These are phyloP conservation scores for Penicillium decumbens DNA, from an alignment of 2,329 filamentous ascomycete genomes.

Conservation along the genomic window DNA sequence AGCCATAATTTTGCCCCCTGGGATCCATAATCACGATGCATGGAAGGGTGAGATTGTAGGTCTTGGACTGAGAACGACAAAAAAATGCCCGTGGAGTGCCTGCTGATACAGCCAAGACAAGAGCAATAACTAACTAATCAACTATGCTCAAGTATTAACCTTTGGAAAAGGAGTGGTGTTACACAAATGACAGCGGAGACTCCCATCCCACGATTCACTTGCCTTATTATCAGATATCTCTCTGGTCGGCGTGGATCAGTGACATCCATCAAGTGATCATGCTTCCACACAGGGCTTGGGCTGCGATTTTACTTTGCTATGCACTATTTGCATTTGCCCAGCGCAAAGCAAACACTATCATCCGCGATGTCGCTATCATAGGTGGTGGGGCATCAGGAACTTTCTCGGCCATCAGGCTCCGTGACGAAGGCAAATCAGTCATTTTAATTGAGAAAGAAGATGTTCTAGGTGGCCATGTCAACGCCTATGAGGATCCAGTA, in stretches of 20 bases:
- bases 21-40: no score
- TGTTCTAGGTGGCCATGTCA: constrained; percentile 34
- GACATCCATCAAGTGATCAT: background rate
- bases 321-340: constrained; percentile 16
- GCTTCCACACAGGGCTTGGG: background rate
- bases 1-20: no score
- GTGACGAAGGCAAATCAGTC: constrained; percentile 30
- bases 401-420: constrained; percentile 18
- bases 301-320: background rate
- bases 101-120: background rate
- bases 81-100: background rate
- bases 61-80: background rate
- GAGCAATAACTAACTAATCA: background rate
- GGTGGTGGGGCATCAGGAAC: constrained; percentile 13
- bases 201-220: background rate
- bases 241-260: background rate
- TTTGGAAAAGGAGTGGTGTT: background rate
- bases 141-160: background rate
- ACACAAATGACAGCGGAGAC: background rate
- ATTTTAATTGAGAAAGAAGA: constrained; percentile 35
- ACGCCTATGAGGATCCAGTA: constrained; percentile 28
- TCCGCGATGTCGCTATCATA: constrained; percentile 15
- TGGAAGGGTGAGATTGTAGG: background rate
- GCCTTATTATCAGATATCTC: background rate
- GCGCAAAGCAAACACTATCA: constrained; percentile 11